Evolutionary conservation across 2,329 filamentous ascomycete species (phyloP).

Genomic region (Neofusicoccum sp.): DNA sequence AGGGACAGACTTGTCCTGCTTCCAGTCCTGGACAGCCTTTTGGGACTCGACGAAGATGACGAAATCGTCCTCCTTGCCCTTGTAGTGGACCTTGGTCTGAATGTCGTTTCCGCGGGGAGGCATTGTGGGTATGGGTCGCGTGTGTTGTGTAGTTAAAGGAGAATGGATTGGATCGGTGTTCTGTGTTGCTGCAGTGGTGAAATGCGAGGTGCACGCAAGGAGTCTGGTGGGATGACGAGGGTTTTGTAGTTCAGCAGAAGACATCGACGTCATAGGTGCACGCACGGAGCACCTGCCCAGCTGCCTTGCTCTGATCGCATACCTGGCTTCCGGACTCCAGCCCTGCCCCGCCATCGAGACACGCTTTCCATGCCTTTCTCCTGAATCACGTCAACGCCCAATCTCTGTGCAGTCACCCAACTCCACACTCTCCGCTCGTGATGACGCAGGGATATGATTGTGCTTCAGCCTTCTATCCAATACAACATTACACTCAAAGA

Average conservation of each 20-base stretch:
- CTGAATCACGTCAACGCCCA: constrained; percentile 20
- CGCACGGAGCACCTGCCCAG: constrained; percentile 9
- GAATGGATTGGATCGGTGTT: background rate
- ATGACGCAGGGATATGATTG: constrained; percentile 13
- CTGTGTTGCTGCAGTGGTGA: constrained; percentile 10
- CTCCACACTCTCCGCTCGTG: constrained; percentile 2
- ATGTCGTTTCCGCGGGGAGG: constrained; percentile 53
- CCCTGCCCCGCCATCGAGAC: constrained; percentile 19
- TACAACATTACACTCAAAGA: background rate
- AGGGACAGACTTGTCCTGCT: constrained; percentile 74
- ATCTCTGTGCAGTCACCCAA: background rate
- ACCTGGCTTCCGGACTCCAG: constrained; percentile 6
- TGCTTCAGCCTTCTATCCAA: constrained; percentile 17
- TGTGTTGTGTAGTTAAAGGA: background rate
- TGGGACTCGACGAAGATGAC: constrained; percentile 65
- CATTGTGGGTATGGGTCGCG: constrained; percentile 31
- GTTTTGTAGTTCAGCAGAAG: constrained; percentile 20
- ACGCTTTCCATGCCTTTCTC: constrained; percentile 17
- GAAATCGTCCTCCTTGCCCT: constrained; percentile 72
- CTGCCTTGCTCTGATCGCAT: constrained; percentile 18
- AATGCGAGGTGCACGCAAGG: constrained; percentile 6
- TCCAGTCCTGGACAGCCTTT: constrained; percentile 77
- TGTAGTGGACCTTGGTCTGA: constrained; percentile 82
- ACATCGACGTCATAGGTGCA: constrained; percentile 18
- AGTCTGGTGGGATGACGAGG: constrained; percentile 17